Conservation (phyloP, 2,329 filamentous ascomycete species). For the Xylaria sp. region DNA sequence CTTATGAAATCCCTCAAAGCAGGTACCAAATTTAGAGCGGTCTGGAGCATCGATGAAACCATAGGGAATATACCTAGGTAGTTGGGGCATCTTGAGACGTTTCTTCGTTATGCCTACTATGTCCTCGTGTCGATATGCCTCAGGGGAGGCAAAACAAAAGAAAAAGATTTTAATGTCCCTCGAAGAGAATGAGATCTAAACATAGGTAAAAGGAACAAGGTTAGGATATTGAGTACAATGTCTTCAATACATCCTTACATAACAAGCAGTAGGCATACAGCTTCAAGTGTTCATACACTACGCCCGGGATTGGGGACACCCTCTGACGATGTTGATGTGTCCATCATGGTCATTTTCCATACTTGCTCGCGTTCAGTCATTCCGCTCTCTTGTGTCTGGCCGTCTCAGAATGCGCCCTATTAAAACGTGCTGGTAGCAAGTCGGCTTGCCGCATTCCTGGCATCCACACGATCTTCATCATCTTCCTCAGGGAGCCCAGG, state of each 20-base stretch:
- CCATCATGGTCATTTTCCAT: constrained; percentile 22
- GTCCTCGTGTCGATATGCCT: background rate
- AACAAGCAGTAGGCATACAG: constrained; percentile 21
- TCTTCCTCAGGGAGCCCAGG: constrained; percentile 79
- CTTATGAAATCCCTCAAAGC: constrained; percentile 4
- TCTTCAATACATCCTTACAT: constrained; percentile 31
- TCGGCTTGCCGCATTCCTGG: constrained; percentile 92
- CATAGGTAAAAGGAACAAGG: constrained; percentile 2
- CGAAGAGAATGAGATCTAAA: background rate
- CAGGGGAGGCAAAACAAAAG: background rate
- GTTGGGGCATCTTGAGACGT: background rate
- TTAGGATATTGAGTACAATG: constrained; percentile 19
- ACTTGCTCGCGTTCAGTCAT: constrained; percentile 37
- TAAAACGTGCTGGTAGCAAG: constrained; percentile 95
- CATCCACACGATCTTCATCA: constrained; percentile 93
- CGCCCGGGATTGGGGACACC: constrained; percentile 16
- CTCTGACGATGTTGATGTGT: constrained; percentile 10
- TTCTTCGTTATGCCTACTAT: constrained; percentile 1
- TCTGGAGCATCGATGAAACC: background rate
- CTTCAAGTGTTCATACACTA: constrained; percentile 16
- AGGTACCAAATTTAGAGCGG: constrained; percentile 18
- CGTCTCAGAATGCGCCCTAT: constrained; percentile 25
- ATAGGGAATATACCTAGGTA: background rate
- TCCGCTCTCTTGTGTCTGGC: constrained; percentile 20
- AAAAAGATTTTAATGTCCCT: background rate